phyloP scores from a whole-genome alignment of 768 basidiomycete genomes.

The Termitomyces sp. region DNA sequence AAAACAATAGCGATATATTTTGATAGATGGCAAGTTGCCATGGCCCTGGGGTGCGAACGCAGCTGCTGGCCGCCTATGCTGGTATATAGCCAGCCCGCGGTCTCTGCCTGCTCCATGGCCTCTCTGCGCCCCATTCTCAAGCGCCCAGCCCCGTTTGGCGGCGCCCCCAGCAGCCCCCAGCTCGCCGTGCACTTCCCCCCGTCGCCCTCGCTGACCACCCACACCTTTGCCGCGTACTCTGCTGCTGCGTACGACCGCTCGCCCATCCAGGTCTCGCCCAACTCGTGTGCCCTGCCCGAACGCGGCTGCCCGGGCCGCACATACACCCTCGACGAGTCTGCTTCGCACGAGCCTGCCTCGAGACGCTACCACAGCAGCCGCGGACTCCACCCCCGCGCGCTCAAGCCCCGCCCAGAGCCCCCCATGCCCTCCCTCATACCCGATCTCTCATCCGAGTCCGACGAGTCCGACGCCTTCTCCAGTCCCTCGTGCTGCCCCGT shows the following conservation, averaged over 20 bases:
- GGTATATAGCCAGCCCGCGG: background rate
- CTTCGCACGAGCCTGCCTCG: background rate
- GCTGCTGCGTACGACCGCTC: constrained; percentile 73
- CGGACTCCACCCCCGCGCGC: constrained; percentile 43
- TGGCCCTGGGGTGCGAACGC: constrained; percentile 1
- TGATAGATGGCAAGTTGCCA: constrained; percentile 7
- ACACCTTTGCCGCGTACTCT: constrained; percentile 51
- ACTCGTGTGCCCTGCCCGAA: constrained; percentile 73
- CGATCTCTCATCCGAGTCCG: constrained; percentile 61
- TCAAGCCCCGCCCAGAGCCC: constrained; percentile 15
- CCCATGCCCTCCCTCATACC: constrained; percentile 50
- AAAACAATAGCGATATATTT: constrained; percentile 10
- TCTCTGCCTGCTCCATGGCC: no score
- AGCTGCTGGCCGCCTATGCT: background rate
- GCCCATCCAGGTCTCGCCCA: constrained; percentile 71
- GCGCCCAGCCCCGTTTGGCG: constrained; percentile 28
- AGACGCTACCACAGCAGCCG: constrained; percentile 26
- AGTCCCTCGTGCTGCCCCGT: constrained; percentile 34
- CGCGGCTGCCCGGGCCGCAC: constrained; percentile 76
- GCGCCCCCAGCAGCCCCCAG: constrained; percentile 23
- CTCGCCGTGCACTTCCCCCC: constrained; percentile 51
- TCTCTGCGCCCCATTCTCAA: constrained; percentile 61
- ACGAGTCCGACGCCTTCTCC: constrained; percentile 58
- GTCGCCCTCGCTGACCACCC: constrained; percentile 44
- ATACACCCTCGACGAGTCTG: constrained; percentile 46